Evolutionary conservation across 108 stramenopile species (phyloP), one percentile per base, ranked within the genome.

Genomic region (Cylindrotheca fusiformis): DNA sequence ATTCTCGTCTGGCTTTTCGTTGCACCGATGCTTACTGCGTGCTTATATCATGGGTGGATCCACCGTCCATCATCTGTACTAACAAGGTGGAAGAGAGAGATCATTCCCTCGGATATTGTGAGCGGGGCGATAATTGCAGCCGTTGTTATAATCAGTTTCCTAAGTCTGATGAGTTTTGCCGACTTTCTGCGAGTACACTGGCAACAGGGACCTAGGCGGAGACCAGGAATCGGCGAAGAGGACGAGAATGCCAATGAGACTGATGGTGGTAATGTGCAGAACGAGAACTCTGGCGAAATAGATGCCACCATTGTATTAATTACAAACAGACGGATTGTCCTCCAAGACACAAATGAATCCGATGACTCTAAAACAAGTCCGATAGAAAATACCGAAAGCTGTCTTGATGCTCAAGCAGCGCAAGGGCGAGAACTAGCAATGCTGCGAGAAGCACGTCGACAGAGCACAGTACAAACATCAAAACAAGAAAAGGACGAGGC

Each of bases 101-200:
- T 88, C 51, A 58, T 80, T 20, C 71, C 60, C 55, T 70, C 62
- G 20, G 94, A 91, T 65, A 74, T 68, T 41, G 88, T 90, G 19
- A 85, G 87, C 32, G 87, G 94, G 17, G 88, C 79, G 0, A 83
- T 96, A 22, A 82, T 93, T 55, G 86, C 81, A 0, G 80, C 83
- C 33, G 67, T 83, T 26, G 80, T 96, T 54, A 84, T 95, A 3
- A 77, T 96, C 26, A 86, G 82, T 62, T 96, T 97, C 56, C 76
- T 97, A 25, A 78, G 77, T 36, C 67, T 97, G 8, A 95, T 97
- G 95, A 91, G 90, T 65, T 95, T 97, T 71, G 90, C 90, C 3
- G 97, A 97, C 70, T 97, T 96, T 74, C 69, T 97, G 51, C 67
- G 95, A 55, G 81, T 92, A 50, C 78, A 90, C 18, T 86, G 81